A percentile compares a stretch with the other conserved stretches of the same genome.
phyloP scores from a whole-genome alignment of 805 yeast species.

The Metschnikowia koreensis region DNA sequence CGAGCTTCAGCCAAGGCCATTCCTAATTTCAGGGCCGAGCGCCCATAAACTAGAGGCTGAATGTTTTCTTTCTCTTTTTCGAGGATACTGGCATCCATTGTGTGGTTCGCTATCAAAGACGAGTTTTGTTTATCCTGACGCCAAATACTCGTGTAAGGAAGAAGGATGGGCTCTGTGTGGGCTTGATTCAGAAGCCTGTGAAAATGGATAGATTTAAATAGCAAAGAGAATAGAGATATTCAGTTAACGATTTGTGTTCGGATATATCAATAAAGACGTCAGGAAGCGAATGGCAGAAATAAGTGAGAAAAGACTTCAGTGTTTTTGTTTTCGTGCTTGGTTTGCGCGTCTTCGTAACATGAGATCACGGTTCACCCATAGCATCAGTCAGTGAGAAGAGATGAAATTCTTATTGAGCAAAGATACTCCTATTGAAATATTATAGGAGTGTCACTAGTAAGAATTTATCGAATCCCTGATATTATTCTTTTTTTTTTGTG shows the following conservation, averaged over 20 bases:
- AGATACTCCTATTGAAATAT: too few relatives aligned
- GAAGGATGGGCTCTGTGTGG: not conserved
- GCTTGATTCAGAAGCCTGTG: too few relatives aligned
- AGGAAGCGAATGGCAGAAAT: not conserved
- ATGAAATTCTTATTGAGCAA: too few relatives aligned
- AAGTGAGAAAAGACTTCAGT: not conserved
- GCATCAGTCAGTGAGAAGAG: not conserved
- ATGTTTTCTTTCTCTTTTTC: slow-evolving; percentile 73
- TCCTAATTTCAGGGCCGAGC: slow-evolving; percentile 60
- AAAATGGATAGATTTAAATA: too few relatives aligned
- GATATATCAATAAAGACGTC: too few relatives aligned
- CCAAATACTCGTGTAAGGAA: not conserved
- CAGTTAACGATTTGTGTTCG: too few relatives aligned
- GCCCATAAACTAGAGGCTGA: slow-evolving; percentile 61
- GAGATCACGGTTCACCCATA: too few relatives aligned
- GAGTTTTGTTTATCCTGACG: not conserved
- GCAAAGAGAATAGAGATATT: too few relatives aligned
- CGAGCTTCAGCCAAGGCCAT: slow-evolving; percentile 32
- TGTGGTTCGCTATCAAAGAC: not conserved
- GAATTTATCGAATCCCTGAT: too few relatives aligned
- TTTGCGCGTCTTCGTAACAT: not conserved
- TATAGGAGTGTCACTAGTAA: too few relatives aligned
- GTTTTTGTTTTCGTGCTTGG: not conserved
- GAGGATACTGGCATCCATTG: slow-evolving; percentile 22
- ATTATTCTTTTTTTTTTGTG: too few relatives aligned